These are phyloP conservation scores for Candida smagusa DNA, from an alignment of 1,139 yeast species.

Conservation along the genomic window DNA sequence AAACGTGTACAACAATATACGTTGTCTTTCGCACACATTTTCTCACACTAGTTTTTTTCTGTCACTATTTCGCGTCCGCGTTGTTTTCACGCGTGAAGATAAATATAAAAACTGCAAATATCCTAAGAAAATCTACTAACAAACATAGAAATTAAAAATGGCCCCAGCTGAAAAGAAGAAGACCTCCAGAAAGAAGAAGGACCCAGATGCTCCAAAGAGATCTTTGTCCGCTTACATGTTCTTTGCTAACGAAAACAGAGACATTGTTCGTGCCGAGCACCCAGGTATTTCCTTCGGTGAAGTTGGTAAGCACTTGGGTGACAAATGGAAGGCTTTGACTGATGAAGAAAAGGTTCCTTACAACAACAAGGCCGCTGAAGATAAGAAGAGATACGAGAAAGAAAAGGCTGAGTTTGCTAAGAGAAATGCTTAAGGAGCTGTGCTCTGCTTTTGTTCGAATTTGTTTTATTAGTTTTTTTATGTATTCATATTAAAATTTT, in stretches of 20 bases:
- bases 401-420: slow-evolving; percentile 88
- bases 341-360: slow-evolving; percentile 83
- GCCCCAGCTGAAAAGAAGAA: slow-evolving; percentile 41
- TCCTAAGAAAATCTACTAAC: slow-evolving; percentile 11
- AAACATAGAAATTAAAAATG: slow-evolving; percentile 8
- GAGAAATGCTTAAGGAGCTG: slow-evolving; percentile 25
- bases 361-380: slow-evolving; percentile 89
- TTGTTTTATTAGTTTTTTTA: slow-evolving; percentile 1
- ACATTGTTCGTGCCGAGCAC: slow-evolving; percentile 88
- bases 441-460: slow-evolving; percentile 1
- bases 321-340: slow-evolving; percentile 88
- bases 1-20: slow-evolving; percentile 5
- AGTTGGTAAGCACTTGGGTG: slow-evolving; percentile 90
- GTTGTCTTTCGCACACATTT: slow-evolving; percentile 2
- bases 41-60: slow-evolving; percentile 1
- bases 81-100: slow-evolving; percentile 5
- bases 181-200: slow-evolving; percentile 57
- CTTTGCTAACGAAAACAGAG: slow-evolving; percentile 97
- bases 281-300: slow-evolving; percentile 93
- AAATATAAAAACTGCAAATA: slow-evolving; percentile 1
- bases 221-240: slow-evolving; percentile 98
- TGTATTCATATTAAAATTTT: neutral
- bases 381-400: slow-evolving; percentile 95
- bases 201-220: slow-evolving; percentile 99
- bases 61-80: slow-evolving; percentile 2